A percentile compares a stretch with the other conserved stretches of the same genome.
phyloP scores from a whole-genome alignment of 2,329 filamentous ascomycete genomes.

The Monosporascus sp. region DNA sequence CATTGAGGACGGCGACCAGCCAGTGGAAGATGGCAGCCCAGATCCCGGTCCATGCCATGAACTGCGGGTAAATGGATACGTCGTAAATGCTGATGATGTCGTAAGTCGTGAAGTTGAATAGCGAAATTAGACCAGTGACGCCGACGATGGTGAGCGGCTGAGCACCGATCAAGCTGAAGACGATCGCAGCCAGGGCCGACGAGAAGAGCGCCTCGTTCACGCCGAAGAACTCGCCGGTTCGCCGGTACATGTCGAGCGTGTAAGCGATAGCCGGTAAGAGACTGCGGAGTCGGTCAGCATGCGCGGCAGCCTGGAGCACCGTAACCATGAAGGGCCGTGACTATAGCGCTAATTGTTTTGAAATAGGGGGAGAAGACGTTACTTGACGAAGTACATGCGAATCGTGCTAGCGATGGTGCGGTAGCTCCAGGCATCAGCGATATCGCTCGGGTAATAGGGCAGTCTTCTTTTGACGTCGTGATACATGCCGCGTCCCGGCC shows the following conservation, averaged over 20 bases:
- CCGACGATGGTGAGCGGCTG: slow-evolving; percentile 54
- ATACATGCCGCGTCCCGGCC: slow-evolving; percentile 47
- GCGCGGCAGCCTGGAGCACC: too few species aligned
- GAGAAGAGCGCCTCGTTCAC: slow-evolving; percentile 52
- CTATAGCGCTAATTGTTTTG: not conserved
- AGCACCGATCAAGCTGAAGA: slow-evolving; percentile 46
- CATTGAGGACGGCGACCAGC: slow-evolving; percentile 46
- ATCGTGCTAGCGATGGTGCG: slow-evolving; percentile 48
- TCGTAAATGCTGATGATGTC: slow-evolving; percentile 48
- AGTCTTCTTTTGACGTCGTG: slow-evolving; percentile 37
- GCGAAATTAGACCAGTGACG: slow-evolving; percentile 47
- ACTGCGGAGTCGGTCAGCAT: slow-evolving; percentile 13
- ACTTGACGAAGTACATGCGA: slow-evolving; percentile 56
- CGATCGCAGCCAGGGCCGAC: slow-evolving; percentile 48
- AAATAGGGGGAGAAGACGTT: slow-evolving; percentile 4
- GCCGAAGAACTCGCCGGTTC: slow-evolving; percentile 49
- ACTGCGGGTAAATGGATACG: slow-evolving; percentile 43
- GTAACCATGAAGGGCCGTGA: too few species aligned
- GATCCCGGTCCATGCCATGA: slow-evolving; percentile 52
- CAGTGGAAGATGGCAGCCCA: slow-evolving; percentile 55
- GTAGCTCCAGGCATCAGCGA: slow-evolving; percentile 48
- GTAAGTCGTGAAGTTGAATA: slow-evolving; percentile 57
- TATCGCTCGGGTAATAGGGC: slow-evolving; percentile 49
- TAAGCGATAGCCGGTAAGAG: slow-evolving; percentile 55
- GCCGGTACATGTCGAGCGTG: slow-evolving; percentile 51